Percentiles rank a stretch among this genome's conserved stretches.
Evolutionary conservation across 2,329 filamentous ascomycete genomes (phyloP).

Genomic region (Aspergillus fumigatiaffinis): DNA sequence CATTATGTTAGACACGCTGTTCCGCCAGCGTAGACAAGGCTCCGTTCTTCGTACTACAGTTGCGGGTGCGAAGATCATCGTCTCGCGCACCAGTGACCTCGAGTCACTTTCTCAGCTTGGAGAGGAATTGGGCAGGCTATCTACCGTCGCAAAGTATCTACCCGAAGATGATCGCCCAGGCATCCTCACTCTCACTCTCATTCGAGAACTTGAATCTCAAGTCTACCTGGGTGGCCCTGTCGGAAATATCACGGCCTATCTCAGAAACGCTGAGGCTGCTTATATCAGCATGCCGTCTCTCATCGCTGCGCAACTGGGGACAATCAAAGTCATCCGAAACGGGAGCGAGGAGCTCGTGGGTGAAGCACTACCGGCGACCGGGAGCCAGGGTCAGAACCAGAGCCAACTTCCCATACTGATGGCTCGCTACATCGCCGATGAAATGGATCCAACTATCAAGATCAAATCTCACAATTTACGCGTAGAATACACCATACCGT

Average conservation of each 20-base stretch:
- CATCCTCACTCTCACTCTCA: slow-evolving; percentile 66
- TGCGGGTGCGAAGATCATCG: slow-evolving; percentile 58
- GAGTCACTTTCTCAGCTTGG: slow-evolving; percentile 66
- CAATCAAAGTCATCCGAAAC: slow-evolving; percentile 61
- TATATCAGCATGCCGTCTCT: slow-evolving; percentile 84
- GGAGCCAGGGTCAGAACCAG: slow-evolving; percentile 12
- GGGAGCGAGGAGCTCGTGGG: slow-evolving; percentile 67
- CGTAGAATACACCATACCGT: slow-evolving; percentile 84
- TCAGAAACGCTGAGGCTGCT: slow-evolving; percentile 64
- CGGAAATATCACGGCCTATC: slow-evolving; percentile 58
- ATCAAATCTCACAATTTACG: slow-evolving; percentile 79
- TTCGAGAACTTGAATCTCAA: slow-evolving; percentile 60
- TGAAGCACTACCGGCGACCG: slow-evolving; percentile 46
- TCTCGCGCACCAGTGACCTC: slow-evolving; percentile 63
- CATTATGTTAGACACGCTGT: slow-evolving; percentile 86
- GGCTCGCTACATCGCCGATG: slow-evolving; percentile 85
- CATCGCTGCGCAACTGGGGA: slow-evolving; percentile 69
- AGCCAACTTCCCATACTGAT: slow-evolving; percentile 64
- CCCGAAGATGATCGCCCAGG: slow-evolving; percentile 94
- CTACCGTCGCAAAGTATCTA: slow-evolving; percentile 87
- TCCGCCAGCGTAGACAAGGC: slow-evolving; percentile 82
- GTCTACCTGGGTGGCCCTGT: slow-evolving; percentile 65
- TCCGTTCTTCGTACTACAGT: slow-evolving; percentile 71
- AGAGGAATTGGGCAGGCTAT: slow-evolving; percentile 75
- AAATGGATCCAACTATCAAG: slow-evolving; percentile 87